These are phyloP conservation scores for Theileria sp. DNA, from an alignment of 169 alveolate genomes.

Conservation along the genomic window DNA sequence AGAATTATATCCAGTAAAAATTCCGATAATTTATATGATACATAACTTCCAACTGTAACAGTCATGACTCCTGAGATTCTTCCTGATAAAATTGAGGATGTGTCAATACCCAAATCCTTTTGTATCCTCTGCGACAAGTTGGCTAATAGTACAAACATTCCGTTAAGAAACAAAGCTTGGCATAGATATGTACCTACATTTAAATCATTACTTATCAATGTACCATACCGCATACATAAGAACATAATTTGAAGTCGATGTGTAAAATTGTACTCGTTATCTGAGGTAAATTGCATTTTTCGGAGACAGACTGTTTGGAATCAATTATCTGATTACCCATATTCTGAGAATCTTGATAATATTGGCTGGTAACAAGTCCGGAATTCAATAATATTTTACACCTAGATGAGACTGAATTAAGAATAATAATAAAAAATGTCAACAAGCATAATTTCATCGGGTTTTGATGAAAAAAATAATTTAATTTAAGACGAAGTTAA, in stretches of 20 bases:
- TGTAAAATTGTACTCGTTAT: neutral
- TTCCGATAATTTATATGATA: slow-evolving; percentile 50
- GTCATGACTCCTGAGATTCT: slow-evolving; percentile 47
- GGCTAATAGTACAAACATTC: slow-evolving; percentile 26
- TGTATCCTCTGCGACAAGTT: slow-evolving; percentile 48
- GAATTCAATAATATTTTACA: neutral
- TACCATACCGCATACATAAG: neutral
- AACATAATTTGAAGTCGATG: slow-evolving; percentile 5
- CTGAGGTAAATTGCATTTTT: neutral
- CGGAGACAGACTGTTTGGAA: neutral
- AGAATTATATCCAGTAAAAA: neutral
- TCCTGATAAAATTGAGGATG: slow-evolving; percentile 42
- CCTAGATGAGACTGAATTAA: neutral
- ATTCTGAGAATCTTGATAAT: neutral
- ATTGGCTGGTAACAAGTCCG: neutral
- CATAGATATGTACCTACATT: slow-evolving; percentile 39
- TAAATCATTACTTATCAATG: neutral
- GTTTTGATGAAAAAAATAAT: neutral
- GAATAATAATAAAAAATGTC: neutral
- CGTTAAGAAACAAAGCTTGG: slow-evolving; percentile 47
- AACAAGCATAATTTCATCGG: neutral
- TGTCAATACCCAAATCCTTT: slow-evolving; percentile 37
- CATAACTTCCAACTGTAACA: slow-evolving; percentile 49
- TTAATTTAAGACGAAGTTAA: too few relatives aligned
- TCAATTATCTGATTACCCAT: neutral